These are phyloP conservation scores for Penicillium argentinense DNA, from an alignment of 495 filamentous ascomycete genomes.

Conservation along the genomic window DNA sequence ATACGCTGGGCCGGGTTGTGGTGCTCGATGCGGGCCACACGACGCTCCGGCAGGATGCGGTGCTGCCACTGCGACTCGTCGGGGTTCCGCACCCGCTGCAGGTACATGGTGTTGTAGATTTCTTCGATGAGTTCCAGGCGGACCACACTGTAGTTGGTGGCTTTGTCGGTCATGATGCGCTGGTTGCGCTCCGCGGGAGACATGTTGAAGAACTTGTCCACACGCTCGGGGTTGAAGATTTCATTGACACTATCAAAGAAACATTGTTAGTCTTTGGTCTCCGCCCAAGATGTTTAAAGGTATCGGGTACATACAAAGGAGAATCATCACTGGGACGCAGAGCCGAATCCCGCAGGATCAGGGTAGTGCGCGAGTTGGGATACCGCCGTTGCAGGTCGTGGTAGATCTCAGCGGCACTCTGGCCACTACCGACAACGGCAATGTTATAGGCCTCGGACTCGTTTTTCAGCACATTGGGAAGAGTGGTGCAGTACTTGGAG, in stretches of 20 bases:
- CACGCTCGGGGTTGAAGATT: constrained; percentile 84
- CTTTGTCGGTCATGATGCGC: constrained; percentile 63
- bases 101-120: constrained; percentile 81
- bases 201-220: constrained; percentile 70
- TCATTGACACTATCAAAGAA: constrained; percentile 74
- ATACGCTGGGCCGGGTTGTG: constrained; percentile 42
- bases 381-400: constrained; percentile 81
- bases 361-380: constrained; percentile 70
- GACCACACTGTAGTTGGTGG: constrained; percentile 94
- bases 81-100: constrained; percentile 69
- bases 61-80: constrained; percentile 77
- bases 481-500: constrained; percentile 72
- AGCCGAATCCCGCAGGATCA: constrained; percentile 78
- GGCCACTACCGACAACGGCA: constrained; percentile 83
- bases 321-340: constrained; percentile 91
- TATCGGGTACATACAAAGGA: constrained; percentile 80
- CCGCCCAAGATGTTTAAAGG: background rate
- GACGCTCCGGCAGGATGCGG: constrained; percentile 68
- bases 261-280: constrained; percentile 16
- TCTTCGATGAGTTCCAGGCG: constrained; percentile 82
- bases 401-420: constrained; percentile 95
- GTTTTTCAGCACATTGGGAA: constrained; percentile 61
- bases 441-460: constrained; percentile 61
- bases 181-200: constrained; percentile 58
- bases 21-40: constrained; percentile 58